Evolutionary conservation across 2,329 filamentous ascomycete genomes (phyloP), one percentile per base, ranked within the genome.

Genomic region (Harringtonia lauricola): DNA sequence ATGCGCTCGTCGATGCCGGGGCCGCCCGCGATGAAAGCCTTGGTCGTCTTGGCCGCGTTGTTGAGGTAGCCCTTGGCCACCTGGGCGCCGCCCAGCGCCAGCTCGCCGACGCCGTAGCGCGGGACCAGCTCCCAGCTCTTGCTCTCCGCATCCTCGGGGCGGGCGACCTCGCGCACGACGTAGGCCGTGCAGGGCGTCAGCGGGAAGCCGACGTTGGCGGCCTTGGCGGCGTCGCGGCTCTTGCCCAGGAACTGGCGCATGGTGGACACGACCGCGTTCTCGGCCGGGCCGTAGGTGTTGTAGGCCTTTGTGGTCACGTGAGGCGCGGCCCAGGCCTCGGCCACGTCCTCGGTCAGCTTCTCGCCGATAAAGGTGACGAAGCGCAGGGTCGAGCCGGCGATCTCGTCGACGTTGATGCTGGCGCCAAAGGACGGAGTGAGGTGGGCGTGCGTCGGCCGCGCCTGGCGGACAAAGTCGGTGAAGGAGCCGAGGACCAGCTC

Each of bases 331-430:
- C 78, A 82, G 19, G 64, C 62, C 8, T 64, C 60, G 45, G 71
- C 71, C 2, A 81, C 74, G 47, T 71, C 68, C 44, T 73, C 67
- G 1, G 71, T 79, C 47, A 81, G 56, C 17, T 68, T 69, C 59
- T 82, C 78, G 8, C 78, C 78, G 19, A 74, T 72, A n/a, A 73
- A 76, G 15, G 80, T 71, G 26, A 82, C 60, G 24, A 36, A 40
- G 2, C 36, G 81, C 26, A 41, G 39, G 17, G 36, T 41, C 1
- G 46, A 45, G 14, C 41, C 38, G 12, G 31, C 37, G 1, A 50
- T 15, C 10, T 46, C 46, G 8, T 30, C 21, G 14, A 45, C 41
- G 13, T 42, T 22, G n/a, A 50, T 45, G 33, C 42, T 47, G 8
- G 42, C 42, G 4, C 42, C 46, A 35, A 47, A 47, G 2, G 46